Base-by-base conservation (phyloP, 805 yeast species). In the Suhomyces canberraensis region DNA sequence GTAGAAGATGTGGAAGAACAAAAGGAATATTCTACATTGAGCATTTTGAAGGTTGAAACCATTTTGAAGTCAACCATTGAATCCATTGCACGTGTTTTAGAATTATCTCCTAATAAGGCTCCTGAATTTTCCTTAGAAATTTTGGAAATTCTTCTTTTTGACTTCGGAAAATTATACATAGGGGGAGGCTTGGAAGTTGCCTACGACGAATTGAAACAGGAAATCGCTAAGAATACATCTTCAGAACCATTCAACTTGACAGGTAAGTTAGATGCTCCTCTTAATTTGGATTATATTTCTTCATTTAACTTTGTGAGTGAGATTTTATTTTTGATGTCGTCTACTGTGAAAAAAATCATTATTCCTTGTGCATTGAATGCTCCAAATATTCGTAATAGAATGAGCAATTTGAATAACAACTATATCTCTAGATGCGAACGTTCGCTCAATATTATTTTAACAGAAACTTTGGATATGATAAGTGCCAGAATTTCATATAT, bases 181-280 rank as follows among this genome's bases (percentile, higher is more conserved):
- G 89, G 85, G 26, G 69, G 79, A 11, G 89, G 87, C 0, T 58
- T 90, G 27, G 96, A 87, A 47, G 77, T 79, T 3, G 71, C 88
- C 1, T 84, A 78, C 48, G 73, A 65, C 34, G 58, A 58, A 31
- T 55, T 76, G 21, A 58, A 56, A 35, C 62, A 64, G 46, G 64
- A 69, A 46, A 64, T 66, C 24, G 34, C 38, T 9, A 56, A 55
- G 33, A 43, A 53, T 8, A 46, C 44, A 21, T 49, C 57, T 9
- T 41, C 43, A 1, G 52, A 50, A 8, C 51, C 47, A 1, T 49
- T 79, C 11, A n/a, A n/a, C n/a, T n/a, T n/a, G n/a, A n/a, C n/a
- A n/a, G n/a, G n/a, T n/a, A n/a, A n/a, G n/a, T n/a, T n/a, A n/a
- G n/a, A n/a, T n/a, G n/a, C n/a, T n/a, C n/a, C n/a, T n/a, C n/a